Evolutionary conservation across 2,329 filamentous ascomycete genomes (phyloP), one percentile per base, ranked within the genome.

Genomic region (Epichloe sp.): DNA sequence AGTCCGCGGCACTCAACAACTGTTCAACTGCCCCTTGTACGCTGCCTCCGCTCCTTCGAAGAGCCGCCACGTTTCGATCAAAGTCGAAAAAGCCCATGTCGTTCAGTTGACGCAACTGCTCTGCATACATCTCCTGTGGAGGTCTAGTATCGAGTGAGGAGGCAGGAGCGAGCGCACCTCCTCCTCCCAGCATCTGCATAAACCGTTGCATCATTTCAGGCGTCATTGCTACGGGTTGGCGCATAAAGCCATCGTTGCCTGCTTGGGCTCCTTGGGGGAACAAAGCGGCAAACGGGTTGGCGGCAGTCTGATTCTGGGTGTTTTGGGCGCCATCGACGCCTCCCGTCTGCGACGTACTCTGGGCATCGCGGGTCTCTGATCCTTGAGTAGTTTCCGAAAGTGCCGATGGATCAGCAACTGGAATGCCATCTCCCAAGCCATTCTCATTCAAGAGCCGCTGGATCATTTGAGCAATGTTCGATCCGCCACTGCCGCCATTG

Each of bases 71-170:
- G 60, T 98, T 98, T 59, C 86, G 75, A 49, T 98, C 91, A 63
- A 97, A 98, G 63, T 98, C 90, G 65, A 82, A 95, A 70, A 98
- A 98, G 3, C 93, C 93, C 93, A 98, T 98, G 58, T 97, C 93
- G 66, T 98, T 98, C 55, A 98, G 72, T 70, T 97, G 89, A 54
- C 88, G 77, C 47, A 98, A 74, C 69, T 98, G 91, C 35, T 87
- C 83, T 3, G 86, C 89, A 60, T 95, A 98, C 53, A 88, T 76
- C 68, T 97, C 93, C 73, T 98, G 93, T 0, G 93, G 91, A 4
- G 93, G 90, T 55, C 91, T 79, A 62, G 77, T 95, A 68, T 98
- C 93, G 3, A 77, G 68, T 5, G 88, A 85, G 17, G 78, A 69
- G 12, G 77, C 67, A 2, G 77, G 64, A 5, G 5, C 38, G 19